Evolutionary conservation across 495 filamentous ascomycete species (phyloP), one percentile per base, ranked within the genome.

Genomic region (Physcia stellaris): DNA sequence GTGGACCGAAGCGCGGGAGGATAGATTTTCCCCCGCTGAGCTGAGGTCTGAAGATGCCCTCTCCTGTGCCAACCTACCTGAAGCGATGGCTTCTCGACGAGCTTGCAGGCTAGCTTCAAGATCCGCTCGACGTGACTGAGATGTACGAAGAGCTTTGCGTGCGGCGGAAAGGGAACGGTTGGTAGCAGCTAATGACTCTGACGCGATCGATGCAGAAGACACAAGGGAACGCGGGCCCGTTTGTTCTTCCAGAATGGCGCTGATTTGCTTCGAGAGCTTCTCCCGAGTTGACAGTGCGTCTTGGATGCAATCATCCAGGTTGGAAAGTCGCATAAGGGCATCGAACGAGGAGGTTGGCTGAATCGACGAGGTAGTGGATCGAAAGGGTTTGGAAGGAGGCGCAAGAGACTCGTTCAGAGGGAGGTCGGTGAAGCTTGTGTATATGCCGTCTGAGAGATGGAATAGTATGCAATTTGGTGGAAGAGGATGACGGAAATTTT

Each of bases 221-320:
- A 64, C 47, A 0, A 50, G 58, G 1, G 51, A 43, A n/a, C 69
- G 47, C 1, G 58, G 54, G 16, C 43, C 49, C 40, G 66, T 59
- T 35, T 71, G 71, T 7, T 66, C 56, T 15, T 75, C 59, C 12
- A 96, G 62, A 15, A 94, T 67, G 1, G 63, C 58, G 50, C 75
- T 82, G 43, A 96, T 94, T 43, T 94, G 84, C 6, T 68, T 55
- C 7, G 83, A 71, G 6, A 98, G 58, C 35, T 68, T 70, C 41
- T 82, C 77, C 4, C 83, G 70, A 0, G 85, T 95, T 1, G 72
- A 68, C 1, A 94, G 55, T 4, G 87, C 86, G 50, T 98, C 90
- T 56, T 94, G 83, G 24, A 96, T 81, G 42, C 86, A 94, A 49
- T 86, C 81, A 42, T 94, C 86, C 26, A 98, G 63, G 37, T 84